A percentile compares a stretch with the other conserved stretches of the same genome.
phyloP scores from a whole-genome alignment of 73 alveolate species.

The Paramecium primaurelia region DNA sequence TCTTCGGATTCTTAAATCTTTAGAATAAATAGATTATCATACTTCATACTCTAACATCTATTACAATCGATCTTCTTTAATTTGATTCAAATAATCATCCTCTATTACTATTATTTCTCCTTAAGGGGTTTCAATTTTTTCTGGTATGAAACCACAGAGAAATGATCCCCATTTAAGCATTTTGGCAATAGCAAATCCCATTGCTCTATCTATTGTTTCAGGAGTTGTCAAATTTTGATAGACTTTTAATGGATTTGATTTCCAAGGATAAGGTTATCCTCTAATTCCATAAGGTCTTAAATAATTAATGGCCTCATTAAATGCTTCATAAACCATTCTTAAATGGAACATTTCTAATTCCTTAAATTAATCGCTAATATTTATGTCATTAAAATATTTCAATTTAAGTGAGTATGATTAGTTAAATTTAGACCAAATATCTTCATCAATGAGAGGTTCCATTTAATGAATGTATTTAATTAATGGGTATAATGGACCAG shows the following conservation, averaged over 20 bases:
- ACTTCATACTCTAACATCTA: constrained; percentile 63
- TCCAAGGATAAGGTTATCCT: constrained; percentile 69
- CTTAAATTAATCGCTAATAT: constrained; percentile 18
- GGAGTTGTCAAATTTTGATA: constrained; percentile 39
- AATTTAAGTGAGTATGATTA: background rate
- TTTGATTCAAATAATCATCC: constrained; percentile 55
- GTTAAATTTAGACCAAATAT: constrained; percentile 42
- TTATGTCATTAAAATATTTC: constrained; percentile 26
- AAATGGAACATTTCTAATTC: constrained; percentile 48
- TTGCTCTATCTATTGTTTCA: constrained; percentile 44
- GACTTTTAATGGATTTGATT: constrained; percentile 30
- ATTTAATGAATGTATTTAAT: constrained; percentile 47
- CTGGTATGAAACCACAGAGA: constrained; percentile 61
- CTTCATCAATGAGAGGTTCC: constrained; percentile 55
- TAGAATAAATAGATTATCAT: background rate
- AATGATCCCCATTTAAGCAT: constrained; percentile 61
- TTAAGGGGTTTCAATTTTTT: constrained; percentile 42
- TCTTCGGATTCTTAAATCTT: constrained; percentile 47
- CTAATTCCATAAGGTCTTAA: constrained; percentile 64
- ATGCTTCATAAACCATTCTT: constrained; percentile 66
- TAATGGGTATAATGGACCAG: constrained; percentile 58
- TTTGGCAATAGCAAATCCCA: constrained; percentile 53
- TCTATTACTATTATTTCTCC: constrained; percentile 55
- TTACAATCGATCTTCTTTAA: constrained; percentile 62
- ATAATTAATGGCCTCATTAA: constrained; percentile 62